Base-by-base conservation (phyloP, 2,329 filamentous ascomycete species). In the Aspergillus flavus region DNA sequence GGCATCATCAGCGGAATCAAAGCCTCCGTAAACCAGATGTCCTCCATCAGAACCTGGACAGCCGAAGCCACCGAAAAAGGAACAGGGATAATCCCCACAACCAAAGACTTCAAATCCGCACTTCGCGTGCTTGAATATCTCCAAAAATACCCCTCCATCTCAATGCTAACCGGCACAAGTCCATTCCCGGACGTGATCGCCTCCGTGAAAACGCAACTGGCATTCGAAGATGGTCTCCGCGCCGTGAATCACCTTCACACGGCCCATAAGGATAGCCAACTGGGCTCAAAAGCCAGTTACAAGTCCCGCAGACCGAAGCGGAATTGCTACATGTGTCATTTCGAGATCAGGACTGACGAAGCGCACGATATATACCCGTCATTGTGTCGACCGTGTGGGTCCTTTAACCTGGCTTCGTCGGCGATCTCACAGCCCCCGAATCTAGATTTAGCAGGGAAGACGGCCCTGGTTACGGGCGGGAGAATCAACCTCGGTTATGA, bases 381-480 rank as follows among this genome's bases (percentile, higher is more conserved):
- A 2, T 71, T 79, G 60, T 79, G 78, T 64, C 59, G 61, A 3
- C 69, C 72, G 1, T 79, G 76, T 58, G 77, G 75, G 26, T 65
- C 68, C 12, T 79, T 79, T 65, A 79, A 78, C 48, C 63, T 75
- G 12, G 65, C 69, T n/a, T 68, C 65, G 19, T 72, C 71, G 26
- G 50, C 12, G 56, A 66, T 10, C 50, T 75, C 7, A 75, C 76
- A 72, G 9, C 76, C 75, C 0, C 36, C 65, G 12, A 74, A 72
- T 12, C 64, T 79, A 0, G n/a, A 69, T 14, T 59, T 77, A 4
- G 16, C 66, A 52, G 50, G 50, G 1, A 53, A 53, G 30, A 74
- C 70, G 2, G 76, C 77, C 0, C 69, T 79, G 6, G 72, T 79
- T 2, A 79, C 77, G 4, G 77, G 77, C 6, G 77, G 72, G 1